A percentile compares a stretch with the other conserved stretches of the same genome.
Evolutionary conservation across 2,329 filamentous ascomycete species (phyloP).

Genomic region (Pyricularia sp.): DNA sequence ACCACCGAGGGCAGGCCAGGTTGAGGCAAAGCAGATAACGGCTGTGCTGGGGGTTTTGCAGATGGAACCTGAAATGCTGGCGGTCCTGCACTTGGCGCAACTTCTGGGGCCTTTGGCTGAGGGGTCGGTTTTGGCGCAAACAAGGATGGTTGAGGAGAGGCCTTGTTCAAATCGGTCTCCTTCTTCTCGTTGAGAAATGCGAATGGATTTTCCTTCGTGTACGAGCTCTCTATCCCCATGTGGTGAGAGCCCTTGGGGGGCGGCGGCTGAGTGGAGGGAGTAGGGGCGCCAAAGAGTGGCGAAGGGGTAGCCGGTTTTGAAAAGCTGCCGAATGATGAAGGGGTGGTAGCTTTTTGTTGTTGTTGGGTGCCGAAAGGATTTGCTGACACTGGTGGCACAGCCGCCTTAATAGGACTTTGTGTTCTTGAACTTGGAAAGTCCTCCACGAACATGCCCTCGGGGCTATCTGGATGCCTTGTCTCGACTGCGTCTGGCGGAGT

Average conservation of each 20-base stretch:
- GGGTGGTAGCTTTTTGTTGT: background rate
- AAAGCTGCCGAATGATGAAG: background rate
- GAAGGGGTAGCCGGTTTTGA: background rate
- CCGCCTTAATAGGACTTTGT: background rate
- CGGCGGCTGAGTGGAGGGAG: background rate
- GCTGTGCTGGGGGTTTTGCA: background rate
- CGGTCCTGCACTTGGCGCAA: background rate
- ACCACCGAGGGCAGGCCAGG: background rate
- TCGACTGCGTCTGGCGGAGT: conserved; percentile 5
- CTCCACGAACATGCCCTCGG: conserved; percentile 14
- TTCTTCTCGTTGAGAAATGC: background rate
- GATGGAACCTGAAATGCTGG: background rate
- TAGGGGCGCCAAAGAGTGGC: background rate
- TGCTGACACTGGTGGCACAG: background rate
- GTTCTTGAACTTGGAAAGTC: conserved; percentile 5
- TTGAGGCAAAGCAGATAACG: background rate
- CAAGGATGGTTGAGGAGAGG: background rate
- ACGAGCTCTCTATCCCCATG: too few species aligned
- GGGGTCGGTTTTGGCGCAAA: background rate
- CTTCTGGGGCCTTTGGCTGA: background rate
- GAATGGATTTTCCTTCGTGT: background rate
- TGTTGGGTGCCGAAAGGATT: background rate
- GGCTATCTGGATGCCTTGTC: conserved; percentile 4
- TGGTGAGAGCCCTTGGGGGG: background rate
- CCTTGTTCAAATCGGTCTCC: background rate